A percentile compares a stretch with the other conserved stretches of the same genome.
Conservation (phyloP, 352 stramenopile species). For the Pythium rhizo-oryzae region DNA sequence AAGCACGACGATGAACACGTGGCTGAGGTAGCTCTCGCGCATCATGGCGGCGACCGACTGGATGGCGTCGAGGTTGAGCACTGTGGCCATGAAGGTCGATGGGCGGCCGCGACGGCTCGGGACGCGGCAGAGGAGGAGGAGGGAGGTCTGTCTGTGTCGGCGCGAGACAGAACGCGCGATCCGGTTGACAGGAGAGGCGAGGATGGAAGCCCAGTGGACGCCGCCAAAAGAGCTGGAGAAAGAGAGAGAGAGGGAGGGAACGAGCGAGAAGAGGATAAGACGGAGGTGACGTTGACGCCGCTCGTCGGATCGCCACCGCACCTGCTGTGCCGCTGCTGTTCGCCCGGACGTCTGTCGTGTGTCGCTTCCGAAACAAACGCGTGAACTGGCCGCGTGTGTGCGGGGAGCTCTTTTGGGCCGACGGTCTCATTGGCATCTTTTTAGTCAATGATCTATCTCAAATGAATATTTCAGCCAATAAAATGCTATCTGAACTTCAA, state of each 20-base stretch:
- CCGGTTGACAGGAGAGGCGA: neutral
- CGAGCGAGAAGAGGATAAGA: neutral
- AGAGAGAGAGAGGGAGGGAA: neutral
- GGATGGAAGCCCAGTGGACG: too few relatives aligned
- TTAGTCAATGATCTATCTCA: conserved; percentile 22
- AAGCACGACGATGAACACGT: conserved; percentile 62
- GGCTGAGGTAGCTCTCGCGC: conserved; percentile 65
- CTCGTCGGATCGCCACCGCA: conserved; percentile 21
- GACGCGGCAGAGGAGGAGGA: neutral
- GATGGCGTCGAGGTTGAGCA: conserved; percentile 67
- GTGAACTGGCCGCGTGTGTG: conserved; percentile 26
- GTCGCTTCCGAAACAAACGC: conserved; percentile 26
- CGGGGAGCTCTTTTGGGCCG: conserved; percentile 3
- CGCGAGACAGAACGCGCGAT: neutral
- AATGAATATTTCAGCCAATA: conserved; percentile 1
- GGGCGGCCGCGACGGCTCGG: neutral
- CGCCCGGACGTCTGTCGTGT: conserved; percentile 5
- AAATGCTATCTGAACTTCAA: neutral
- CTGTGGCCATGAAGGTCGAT: conserved; percentile 40
- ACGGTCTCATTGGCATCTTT: conserved; percentile 13
- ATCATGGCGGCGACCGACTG: conserved; percentile 63
- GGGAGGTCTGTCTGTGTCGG: neutral
- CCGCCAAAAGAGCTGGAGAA: too few relatives aligned
- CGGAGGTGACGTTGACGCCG: neutral
- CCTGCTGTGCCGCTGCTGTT: neutral